Conservation (phyloP, 202 grass and related monocot species). For the Panicum hallii region DNA sequence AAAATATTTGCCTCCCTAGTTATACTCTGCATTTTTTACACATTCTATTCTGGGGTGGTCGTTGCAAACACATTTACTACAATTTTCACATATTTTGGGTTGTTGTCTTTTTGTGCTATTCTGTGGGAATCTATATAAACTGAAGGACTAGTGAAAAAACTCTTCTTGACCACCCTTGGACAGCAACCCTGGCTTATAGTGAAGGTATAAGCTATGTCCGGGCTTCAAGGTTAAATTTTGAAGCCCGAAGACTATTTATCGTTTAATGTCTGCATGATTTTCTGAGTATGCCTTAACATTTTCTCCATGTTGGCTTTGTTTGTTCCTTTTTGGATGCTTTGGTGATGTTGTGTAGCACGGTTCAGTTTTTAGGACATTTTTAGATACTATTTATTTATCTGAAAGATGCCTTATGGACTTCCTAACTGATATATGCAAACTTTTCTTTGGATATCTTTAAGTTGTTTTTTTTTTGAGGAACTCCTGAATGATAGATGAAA, state of each 20-base stretch:
- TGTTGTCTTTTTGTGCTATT: constrained; percentile 1
- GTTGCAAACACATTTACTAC: constrained; percentile 23
- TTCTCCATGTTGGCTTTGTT: background rate
- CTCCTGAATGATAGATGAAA: background rate
- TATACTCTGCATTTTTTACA: constrained; percentile 10
- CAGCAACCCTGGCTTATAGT: background rate
- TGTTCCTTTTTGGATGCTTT: background rate
- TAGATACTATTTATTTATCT: background rate
- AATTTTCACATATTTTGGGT: background rate
- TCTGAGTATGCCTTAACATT: background rate
- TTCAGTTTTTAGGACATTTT: background rate
- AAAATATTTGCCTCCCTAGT: constrained; percentile 20
- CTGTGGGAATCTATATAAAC: constrained; percentile 4
- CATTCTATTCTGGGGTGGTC: constrained; percentile 13
- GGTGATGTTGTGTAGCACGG: background rate
- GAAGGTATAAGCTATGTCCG: background rate
- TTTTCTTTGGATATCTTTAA: constrained; percentile 25
- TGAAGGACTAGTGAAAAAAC: background rate
- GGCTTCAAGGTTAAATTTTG: background rate
- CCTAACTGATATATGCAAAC: background rate
- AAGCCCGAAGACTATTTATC: background rate
- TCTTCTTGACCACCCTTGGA: background rate
- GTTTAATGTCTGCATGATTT: constrained; percentile 6
- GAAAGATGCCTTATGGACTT: constrained; percentile 5
- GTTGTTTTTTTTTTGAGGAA: background rate